These are phyloP conservation scores for Hypoxylon sp. DNA, from an alignment of 2,329 filamentous ascomycete species.

Conservation along the genomic window DNA sequence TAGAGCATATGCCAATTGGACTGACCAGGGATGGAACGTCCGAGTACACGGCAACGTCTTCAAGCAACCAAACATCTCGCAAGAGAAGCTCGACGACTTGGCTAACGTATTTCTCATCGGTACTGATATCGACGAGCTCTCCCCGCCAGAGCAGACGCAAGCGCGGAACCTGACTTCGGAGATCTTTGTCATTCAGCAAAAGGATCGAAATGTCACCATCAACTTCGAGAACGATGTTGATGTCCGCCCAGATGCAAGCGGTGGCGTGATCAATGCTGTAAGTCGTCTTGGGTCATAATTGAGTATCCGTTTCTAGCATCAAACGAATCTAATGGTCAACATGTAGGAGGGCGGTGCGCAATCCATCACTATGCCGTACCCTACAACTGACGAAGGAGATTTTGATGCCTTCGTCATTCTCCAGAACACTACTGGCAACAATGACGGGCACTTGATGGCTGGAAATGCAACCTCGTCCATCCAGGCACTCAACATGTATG, in stretches of 20 bases:
- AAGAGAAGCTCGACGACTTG: slow-evolving; percentile 70
- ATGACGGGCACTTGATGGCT: slow-evolving; percentile 58
- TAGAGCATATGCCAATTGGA: slow-evolving; percentile 75
- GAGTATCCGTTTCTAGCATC: not conserved
- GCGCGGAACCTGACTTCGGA: slow-evolving; percentile 76
- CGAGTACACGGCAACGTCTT: slow-evolving; percentile 83
- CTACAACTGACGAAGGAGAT: slow-evolving; percentile 73
- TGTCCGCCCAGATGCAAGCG: slow-evolving; percentile 61
- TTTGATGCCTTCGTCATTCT: slow-evolving; percentile 76
- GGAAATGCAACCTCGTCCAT: slow-evolving; percentile 71
- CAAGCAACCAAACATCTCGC: slow-evolving; percentile 74
- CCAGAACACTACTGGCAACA: slow-evolving; percentile 60
- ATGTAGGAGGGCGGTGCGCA: slow-evolving; percentile 64
- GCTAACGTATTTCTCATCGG: slow-evolving; percentile 76
- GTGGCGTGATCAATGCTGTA: slow-evolving; percentile 57
- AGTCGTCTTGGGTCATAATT: not conserved
- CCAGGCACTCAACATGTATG: slow-evolving; percentile 73
- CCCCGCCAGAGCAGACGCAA: slow-evolving; percentile 66
- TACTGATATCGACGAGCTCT: slow-evolving; percentile 66
- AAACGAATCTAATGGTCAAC: slow-evolving; percentile 12
- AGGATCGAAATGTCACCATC: slow-evolving; percentile 68
- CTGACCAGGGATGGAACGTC: slow-evolving; percentile 77
- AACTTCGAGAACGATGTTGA: slow-evolving; percentile 58
- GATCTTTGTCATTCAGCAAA: slow-evolving; percentile 80
- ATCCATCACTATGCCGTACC: slow-evolving; percentile 68